Conservation (phyloP, 345 rosid species). For the Microthlaspi erraticum region DNA sequence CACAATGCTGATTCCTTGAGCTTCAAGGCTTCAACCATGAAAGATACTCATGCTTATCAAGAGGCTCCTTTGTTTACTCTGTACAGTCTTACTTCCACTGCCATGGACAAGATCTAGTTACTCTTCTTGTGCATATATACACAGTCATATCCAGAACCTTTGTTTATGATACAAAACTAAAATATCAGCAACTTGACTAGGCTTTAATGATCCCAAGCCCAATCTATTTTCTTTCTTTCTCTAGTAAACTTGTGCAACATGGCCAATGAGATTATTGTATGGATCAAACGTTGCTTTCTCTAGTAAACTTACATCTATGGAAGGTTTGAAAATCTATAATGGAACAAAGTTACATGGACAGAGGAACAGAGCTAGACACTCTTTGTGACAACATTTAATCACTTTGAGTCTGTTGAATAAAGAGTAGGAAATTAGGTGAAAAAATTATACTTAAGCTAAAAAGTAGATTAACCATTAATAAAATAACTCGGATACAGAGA, state of each 20-base stretch:
- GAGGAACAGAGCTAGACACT: too few relatives aligned
- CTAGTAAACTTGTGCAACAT: too few relatives aligned
- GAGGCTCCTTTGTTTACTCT: constrained; percentile 26
- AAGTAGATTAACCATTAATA: constrained; percentile 31
- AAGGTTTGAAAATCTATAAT: too few relatives aligned
- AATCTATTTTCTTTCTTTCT: too few relatives aligned
- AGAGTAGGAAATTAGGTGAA: neutral
- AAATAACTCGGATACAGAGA: constrained; percentile 12
- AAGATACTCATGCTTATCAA: constrained; percentile 18
- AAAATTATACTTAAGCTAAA: neutral
- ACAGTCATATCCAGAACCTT: constrained; percentile 21
- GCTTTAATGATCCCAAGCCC: too few relatives aligned
- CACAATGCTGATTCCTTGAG: constrained; percentile 34
- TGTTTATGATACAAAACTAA: constrained; percentile 9
- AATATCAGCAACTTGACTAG: constrained; percentile 5
- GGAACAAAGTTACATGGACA: too few relatives aligned
- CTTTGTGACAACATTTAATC: too few relatives aligned
- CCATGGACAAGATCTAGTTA: constrained; percentile 27
- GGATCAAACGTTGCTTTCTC: too few relatives aligned
- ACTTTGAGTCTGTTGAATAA: neutral
- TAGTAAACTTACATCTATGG: too few relatives aligned
- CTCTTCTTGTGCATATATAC: constrained; percentile 35
- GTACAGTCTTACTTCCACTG: constrained; percentile 38
- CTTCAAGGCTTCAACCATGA: neutral
- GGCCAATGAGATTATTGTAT: too few relatives aligned